A percentile compares a stretch with the other conserved stretches of the same genome.
phyloP scores from a whole-genome alignment of 164 flowering plant species.

The Saururus chinensis region DNA sequence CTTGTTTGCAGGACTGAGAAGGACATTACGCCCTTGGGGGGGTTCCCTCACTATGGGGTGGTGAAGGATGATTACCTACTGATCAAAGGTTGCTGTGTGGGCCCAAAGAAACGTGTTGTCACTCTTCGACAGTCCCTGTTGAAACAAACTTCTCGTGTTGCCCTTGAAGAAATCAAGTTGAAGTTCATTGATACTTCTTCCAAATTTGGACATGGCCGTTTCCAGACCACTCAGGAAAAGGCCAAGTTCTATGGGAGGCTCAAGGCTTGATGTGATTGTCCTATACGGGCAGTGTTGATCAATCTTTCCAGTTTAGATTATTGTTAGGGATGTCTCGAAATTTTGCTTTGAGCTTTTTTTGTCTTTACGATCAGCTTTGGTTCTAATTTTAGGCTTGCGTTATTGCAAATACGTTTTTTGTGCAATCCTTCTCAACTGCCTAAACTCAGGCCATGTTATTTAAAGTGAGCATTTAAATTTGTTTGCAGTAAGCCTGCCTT shows the following conservation, averaged over 20 bases:
- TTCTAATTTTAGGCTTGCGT: no score
- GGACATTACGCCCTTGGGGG: conserved; percentile 70
- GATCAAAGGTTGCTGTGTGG: conserved; percentile 73
- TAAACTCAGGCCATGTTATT: no score
- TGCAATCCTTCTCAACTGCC: no score
- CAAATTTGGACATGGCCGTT: conserved; percentile 64
- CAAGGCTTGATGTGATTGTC: conserved; percentile 29
- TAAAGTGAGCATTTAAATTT: no score
- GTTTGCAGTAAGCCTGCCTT: no score
- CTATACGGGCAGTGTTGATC: no score
- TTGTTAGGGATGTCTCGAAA: no score
- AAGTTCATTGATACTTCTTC: conserved; percentile 72
- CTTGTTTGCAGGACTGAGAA: conserved; percentile 51
- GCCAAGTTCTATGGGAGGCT: conserved; percentile 46
- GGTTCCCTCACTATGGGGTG: conserved; percentile 65
- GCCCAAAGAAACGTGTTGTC: conserved; percentile 69
- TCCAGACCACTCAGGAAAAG: conserved; percentile 63
- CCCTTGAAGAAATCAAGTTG: conserved; percentile 59
- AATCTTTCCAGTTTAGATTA: no score
- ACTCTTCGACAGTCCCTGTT: conserved; percentile 53
- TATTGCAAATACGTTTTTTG: no score
- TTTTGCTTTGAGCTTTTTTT: no score
- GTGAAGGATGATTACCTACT: conserved; percentile 59
- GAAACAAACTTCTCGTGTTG: conserved; percentile 60
- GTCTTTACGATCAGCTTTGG: no score